A percentile compares a stretch with the other conserved stretches of the same genome.
phyloP scores from a whole-genome alignment of 345 rosid genomes.

The Rhodamnia rubescens region DNA sequence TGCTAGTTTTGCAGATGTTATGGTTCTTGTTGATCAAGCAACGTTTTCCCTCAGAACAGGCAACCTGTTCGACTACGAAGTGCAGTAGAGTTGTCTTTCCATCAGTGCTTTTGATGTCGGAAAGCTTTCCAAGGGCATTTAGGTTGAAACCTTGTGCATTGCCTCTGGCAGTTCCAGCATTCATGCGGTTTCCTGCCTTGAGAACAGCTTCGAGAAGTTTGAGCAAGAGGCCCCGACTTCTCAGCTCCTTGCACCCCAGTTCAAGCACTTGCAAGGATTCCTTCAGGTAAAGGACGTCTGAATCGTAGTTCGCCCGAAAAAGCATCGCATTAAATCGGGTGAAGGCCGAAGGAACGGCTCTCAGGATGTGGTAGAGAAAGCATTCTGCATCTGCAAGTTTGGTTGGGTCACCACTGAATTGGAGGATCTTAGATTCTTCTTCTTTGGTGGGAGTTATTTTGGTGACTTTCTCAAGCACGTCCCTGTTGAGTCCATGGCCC shows the following conservation, averaged over 20 bases:
- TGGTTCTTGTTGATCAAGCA: slow-evolving; percentile 7
- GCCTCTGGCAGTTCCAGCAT: slow-evolving; percentile 85
- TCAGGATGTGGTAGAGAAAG: slow-evolving; percentile 51
- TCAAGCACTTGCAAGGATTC: slow-evolving; percentile 46
- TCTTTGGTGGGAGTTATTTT: slow-evolving; percentile 61
- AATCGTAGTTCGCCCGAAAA: slow-evolving; percentile 49
- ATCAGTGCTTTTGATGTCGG: slow-evolving; percentile 62
- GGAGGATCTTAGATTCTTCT: slow-evolving; percentile 46
- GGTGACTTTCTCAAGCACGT: slow-evolving; percentile 58
- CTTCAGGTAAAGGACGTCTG: slow-evolving; percentile 49
- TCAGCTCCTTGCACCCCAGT: slow-evolving; percentile 50
- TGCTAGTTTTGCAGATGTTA: slow-evolving; percentile 5
- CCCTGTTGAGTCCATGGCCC: slow-evolving; percentile 39
- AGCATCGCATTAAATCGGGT: slow-evolving; percentile 49
- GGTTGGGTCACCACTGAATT: slow-evolving; percentile 33
- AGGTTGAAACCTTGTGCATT: slow-evolving; percentile 76
- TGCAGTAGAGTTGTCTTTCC: slow-evolving; percentile 78
- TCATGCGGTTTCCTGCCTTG: slow-evolving; percentile 82
- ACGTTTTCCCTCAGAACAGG: slow-evolving; percentile 50
- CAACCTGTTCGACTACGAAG: slow-evolving; percentile 75
- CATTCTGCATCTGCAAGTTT: slow-evolving; percentile 66
- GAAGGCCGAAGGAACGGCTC: slow-evolving; percentile 63
- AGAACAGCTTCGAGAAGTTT: slow-evolving; percentile 80
- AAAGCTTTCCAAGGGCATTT: slow-evolving; percentile 49
- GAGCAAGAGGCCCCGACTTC: slow-evolving; percentile 55